Base-by-base conservation (phyloP, 495 filamentous ascomycete species). In the Lasiosphaeria hispida region DNA sequence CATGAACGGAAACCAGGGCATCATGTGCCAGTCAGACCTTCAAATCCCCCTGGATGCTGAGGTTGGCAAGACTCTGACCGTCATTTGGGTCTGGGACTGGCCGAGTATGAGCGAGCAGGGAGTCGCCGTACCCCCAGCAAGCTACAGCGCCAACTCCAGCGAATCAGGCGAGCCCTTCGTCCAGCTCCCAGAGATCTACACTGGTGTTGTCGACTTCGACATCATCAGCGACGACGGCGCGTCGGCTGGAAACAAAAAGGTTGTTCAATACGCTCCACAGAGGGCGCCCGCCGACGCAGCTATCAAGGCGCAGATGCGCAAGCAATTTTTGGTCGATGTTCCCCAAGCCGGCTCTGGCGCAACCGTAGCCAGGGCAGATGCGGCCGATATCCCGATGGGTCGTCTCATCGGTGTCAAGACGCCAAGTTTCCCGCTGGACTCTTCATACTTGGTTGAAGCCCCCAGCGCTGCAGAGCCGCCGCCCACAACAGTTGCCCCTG, bases 21-120 rank as follows among this genome's bases (percentile, higher is more conserved):
- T 92, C 8, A 83, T 78, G 78, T 96, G 92, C 69, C 91, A 96
- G 72, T 83, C 84, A 34, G 87, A 94, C 63, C 71, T 95, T 40
- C 71, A 80, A 41, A 71, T 97, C 38, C 92, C 92, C 3, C 58
- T 66, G 3, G 79, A 85, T 59, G 66, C 77, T 19, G 49, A 63
- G 13, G 59, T 68, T 1, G 64, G 71, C 44, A 83, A 86, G 15
- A 80, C 78, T 33, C 87, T 87, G 59, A 90, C 90, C 0, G 69
- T 94, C 40, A 92, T 96, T 73, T 97, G 92, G 92, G 85, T 96
- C 4, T 96, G 92, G 92, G 86, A 95, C 61, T 97, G 90, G 90
- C 85, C 87, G 0, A 70, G 69, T 10, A 70, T 80, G 11, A 68
- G 66, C 18, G 62, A 43, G 1, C 23, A 33, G 4, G 70, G 70